Percentiles rank a stretch among this genome's conserved stretches.
These are phyloP conservation scores for Mycena latifolia DNA, from an alignment of 768 basidiomycete species.

Conservation along the genomic window DNA sequence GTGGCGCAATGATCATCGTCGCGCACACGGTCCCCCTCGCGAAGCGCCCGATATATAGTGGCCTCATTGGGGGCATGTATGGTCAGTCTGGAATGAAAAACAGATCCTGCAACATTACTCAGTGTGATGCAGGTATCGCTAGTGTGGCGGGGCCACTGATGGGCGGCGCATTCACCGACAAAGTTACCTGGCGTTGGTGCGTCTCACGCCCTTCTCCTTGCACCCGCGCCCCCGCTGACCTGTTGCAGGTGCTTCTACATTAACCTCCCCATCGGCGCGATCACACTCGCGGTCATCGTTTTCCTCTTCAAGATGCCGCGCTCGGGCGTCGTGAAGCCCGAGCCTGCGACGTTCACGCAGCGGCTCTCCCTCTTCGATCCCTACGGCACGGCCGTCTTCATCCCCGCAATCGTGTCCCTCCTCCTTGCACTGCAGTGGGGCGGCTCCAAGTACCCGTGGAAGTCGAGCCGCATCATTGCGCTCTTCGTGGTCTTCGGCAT, in stretches of 20 bases:
- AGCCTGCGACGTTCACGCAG: background rate
- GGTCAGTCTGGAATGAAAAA: background rate
- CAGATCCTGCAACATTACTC: no score
- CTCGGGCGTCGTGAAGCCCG: background rate
- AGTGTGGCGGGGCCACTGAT: slow-evolving; percentile 44
- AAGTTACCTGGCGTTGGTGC: slow-evolving; percentile 53
- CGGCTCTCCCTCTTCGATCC: slow-evolving; percentile 34
- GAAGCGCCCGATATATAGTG: slow-evolving; percentile 49
- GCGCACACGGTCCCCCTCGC: slow-evolving; percentile 44
- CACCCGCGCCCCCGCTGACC: background rate
- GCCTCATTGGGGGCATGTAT: slow-evolving; percentile 50
- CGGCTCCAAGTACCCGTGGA: slow-evolving; percentile 3
- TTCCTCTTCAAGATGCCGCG: slow-evolving; percentile 37
- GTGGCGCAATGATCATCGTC: slow-evolving; percentile 41
- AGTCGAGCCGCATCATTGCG: background rate
- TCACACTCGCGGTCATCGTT: slow-evolving; percentile 29
- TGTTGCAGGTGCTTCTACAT: slow-evolving; percentile 47
- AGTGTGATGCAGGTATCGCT: slow-evolving; percentile 31
- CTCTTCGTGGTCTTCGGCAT: background rate
- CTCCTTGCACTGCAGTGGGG: slow-evolving; percentile 17
- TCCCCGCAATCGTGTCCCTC: slow-evolving; percentile 33
- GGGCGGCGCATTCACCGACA: slow-evolving; percentile 46
- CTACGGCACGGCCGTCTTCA: slow-evolving; percentile 31
- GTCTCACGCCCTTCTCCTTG: background rate
- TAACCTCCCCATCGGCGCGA: slow-evolving; percentile 39